phyloP scores from a whole-genome alignment of 306 rosid genomes.

The Cyclanthera cordifolia region DNA sequence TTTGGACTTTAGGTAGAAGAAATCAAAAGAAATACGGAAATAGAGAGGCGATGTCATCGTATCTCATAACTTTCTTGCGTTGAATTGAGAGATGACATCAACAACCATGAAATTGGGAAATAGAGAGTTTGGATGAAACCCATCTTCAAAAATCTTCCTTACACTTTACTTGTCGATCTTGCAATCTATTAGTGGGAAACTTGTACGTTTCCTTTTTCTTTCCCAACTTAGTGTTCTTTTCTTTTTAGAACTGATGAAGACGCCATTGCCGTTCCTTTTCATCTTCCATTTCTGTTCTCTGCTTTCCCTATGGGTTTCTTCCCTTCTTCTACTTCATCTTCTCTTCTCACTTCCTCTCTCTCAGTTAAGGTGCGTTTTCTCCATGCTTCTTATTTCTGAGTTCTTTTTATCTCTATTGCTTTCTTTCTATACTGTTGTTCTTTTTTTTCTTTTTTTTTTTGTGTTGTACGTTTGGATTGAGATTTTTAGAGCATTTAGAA shows the following conservation, averaged over 20 bases:
- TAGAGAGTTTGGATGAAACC: no score
- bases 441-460: no score
- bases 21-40: not conserved
- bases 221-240: not conserved
- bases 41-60: not conserved
- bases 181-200: not conserved
- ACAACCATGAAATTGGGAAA: not conserved
- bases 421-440: slow-evolving; percentile 5
- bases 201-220: slow-evolving; percentile 6
- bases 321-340: slow-evolving; percentile 38
- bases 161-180: not conserved
- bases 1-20: not conserved
- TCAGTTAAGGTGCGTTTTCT: slow-evolving; percentile 41
- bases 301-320: slow-evolving; percentile 42
- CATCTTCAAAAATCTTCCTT: no score
- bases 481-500: no score
- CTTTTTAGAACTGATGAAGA: slow-evolving; percentile 29
- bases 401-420: not conserved
- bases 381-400: slow-evolving; percentile 1
- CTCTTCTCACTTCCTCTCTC: slow-evolving; percentile 33
- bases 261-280: slow-evolving; percentile 25
- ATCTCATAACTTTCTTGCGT: not conserved
- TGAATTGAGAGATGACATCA: not conserved
- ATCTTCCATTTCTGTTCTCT: slow-evolving; percentile 19
- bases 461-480: no score